Conservation (phyloP, 2,329 filamentous ascomycete genomes). For the Fusarium succisae region DNA sequence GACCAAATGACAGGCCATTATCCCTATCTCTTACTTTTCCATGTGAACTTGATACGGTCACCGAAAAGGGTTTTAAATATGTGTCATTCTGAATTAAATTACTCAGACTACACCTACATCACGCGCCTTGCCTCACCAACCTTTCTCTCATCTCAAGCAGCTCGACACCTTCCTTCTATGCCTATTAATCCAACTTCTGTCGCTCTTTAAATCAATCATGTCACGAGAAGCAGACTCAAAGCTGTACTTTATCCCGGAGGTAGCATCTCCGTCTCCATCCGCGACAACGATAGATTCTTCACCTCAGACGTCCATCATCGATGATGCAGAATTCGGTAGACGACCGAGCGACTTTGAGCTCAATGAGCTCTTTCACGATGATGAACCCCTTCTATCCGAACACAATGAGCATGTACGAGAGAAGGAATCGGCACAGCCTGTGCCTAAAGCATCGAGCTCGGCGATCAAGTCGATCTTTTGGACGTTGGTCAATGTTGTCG, state of each 20-base stretch:
- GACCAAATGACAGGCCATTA: accelerated
- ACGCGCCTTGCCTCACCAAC: neutral
- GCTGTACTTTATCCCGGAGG: neutral
- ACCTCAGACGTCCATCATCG: neutral
- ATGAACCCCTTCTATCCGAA: neutral
- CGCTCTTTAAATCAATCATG: accelerated
- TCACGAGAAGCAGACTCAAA: accelerated
- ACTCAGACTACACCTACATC: accelerated
- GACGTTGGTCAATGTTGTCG: neutral
- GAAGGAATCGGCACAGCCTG: neutral
- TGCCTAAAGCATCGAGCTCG: neutral
- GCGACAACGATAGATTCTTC: neutral
- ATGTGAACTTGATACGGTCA: accelerated
- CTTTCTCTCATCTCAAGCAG: neutral
- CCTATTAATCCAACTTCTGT: accelerated
- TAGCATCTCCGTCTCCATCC: neutral
- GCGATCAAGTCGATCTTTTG: neutral
- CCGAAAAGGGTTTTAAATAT: accelerated
- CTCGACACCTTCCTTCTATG: accelerated
- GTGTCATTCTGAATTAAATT: neutral
- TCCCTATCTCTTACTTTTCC: neutral
- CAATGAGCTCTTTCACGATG: neutral
- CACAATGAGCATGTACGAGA: neutral
- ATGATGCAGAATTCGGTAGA: neutral
- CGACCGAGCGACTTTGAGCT: neutral